Evolutionary conservation across 257 asterid genomes (phyloP), one percentile per base, ranked within the genome.

Genomic region (Gentiana dahurica): DNA sequence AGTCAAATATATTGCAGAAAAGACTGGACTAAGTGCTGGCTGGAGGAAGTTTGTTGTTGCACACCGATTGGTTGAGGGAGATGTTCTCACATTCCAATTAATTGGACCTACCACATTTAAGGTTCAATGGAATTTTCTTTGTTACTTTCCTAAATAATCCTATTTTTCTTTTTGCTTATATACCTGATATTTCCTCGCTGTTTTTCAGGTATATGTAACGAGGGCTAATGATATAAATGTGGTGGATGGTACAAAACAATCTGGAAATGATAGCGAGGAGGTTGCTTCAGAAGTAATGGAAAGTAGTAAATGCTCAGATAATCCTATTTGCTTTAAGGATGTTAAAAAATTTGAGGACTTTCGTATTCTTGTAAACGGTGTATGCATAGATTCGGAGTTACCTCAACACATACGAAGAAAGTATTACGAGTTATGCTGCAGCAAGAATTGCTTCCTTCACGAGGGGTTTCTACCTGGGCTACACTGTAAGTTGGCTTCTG

Each of bases 21-120:
- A 86, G 79, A 79, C 97, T 1, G 97, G 97, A 54, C 79, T 89
- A 33, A 89, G 97, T 68, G 97, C 95, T 11, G 97, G 97, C 51
- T 89, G 97, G 97, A 79, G 97, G 63, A 86, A 79, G 71, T 89
- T 81, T 67, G 92, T 77, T 58, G 72, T 84, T 69, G 92, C 84
- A 39, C 88, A 75, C 75, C 86, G 77, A 58, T 73, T 86, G 71
- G 71, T 89, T 33, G 94, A 83, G 72, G 97, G 97, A 61, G 97
- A 89, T 58, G 95, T 83, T 70, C 65, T 89, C 67, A 68, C 83
- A 73, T 89, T 79, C 74, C 94, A 83, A 57, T 71, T 86, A 53
- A 54, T 67, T 37, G 81, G 33, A 36, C 80, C 92, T 57, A 73
- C 77, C 77, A 75, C 68, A 55, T 72, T 89, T 65, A 85, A 89